Evolutionary conservation across 768 basidiomycete genomes (phyloP).

Genomic region (Obba rivulosa): DNA sequence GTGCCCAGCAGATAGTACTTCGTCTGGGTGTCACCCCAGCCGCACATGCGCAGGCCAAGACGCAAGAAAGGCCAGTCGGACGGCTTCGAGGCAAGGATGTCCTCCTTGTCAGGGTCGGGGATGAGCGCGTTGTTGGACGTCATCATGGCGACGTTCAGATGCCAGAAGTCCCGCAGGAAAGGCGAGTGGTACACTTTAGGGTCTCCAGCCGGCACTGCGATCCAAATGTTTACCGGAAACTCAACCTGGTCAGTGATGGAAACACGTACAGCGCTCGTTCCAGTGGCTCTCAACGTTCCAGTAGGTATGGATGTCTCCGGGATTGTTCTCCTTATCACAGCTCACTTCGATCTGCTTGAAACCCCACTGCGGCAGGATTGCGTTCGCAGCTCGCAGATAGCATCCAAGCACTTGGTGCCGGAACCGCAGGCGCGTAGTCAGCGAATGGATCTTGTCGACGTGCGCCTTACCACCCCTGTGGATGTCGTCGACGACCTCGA

Average conservation of each 20-base stretch:
- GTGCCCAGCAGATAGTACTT: constrained; percentile 95
- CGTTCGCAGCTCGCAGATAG: constrained; percentile 86
- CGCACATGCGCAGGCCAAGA: constrained; percentile 93
- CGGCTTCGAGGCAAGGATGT: constrained; percentile 91
- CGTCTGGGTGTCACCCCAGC: constrained; percentile 81
- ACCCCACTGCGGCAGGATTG: constrained; percentile 92
- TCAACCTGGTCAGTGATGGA: not conserved
- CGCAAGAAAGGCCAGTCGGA: constrained; percentile 91
- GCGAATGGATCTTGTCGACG: constrained; percentile 71
- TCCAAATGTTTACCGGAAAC: not conserved
- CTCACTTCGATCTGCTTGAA: constrained; percentile 98
- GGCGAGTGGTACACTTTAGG: constrained; percentile 83
- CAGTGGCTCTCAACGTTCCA: constrained; percentile 99
- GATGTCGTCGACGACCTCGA: constrained; percentile 92
- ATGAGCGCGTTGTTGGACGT: constrained; percentile 98
- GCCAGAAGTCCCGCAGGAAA: constrained; percentile 96
- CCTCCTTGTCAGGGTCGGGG: constrained; percentile 97
- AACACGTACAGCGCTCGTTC: constrained; percentile 83
- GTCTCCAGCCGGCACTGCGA: constrained; percentile 75
- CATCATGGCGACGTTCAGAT: constrained; percentile 99
- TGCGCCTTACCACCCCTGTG: constrained; percentile 52
- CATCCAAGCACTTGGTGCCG: constrained; percentile 74
- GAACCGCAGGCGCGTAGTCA: constrained; percentile 88
- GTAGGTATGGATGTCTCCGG: constrained; percentile 77
- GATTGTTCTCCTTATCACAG: constrained; percentile 85